These are phyloP conservation scores for Saccharomycopsis sp. DNA, from an alignment of 805 yeast genomes.

Conservation along the genomic window DNA sequence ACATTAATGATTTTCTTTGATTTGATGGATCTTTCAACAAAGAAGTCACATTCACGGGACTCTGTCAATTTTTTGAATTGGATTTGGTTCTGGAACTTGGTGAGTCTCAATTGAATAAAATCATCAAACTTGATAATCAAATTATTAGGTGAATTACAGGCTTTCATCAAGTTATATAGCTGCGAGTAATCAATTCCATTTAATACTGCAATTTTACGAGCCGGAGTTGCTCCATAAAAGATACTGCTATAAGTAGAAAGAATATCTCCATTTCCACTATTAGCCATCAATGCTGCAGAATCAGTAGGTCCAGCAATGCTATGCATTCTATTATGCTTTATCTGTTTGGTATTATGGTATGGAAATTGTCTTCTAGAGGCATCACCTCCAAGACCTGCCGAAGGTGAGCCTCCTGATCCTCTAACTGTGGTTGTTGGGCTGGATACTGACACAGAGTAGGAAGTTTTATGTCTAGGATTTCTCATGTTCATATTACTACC, in stretches of 20 bases:
- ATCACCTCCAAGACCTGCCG: neutral
- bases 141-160: constrained; percentile 16
- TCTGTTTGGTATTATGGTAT: neutral
- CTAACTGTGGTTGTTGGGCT: neutral
- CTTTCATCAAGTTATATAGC: constrained; percentile 14
- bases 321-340: neutral
- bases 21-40: constrained; percentile 11
- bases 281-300: neutral
- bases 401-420: neutral
- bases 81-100: constrained; percentile 6
- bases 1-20: constrained; percentile 25
- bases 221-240: constrained; percentile 16
- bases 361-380: neutral
- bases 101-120: constrained; percentile 11
- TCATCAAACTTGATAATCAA: constrained; percentile 19
- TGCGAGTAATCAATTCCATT: constrained; percentile 14
- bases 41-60: constrained; percentile 10
- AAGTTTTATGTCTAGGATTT: neutral
- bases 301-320: neutral
- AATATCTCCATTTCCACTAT: constrained; percentile 1
- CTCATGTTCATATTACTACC: neutral
- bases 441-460: neutral
- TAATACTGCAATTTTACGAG: constrained; percentile 10
- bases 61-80: constrained; percentile 9
- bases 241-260: constrained; percentile 3